These are phyloP conservation scores for Russula compacta DNA, from an alignment of 768 basidiomycete genomes.

Conservation along the genomic window DNA sequence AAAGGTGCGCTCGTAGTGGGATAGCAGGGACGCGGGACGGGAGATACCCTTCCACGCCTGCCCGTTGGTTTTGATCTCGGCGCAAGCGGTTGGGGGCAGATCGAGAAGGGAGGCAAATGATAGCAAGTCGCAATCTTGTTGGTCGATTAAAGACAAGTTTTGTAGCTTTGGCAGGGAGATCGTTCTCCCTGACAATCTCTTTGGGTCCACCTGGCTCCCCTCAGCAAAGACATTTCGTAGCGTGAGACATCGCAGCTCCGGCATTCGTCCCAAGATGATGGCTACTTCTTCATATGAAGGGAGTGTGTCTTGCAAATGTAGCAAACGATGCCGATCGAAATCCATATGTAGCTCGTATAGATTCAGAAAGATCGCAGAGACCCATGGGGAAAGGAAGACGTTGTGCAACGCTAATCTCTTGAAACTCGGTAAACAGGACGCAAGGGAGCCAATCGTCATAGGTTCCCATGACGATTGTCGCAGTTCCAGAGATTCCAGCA, in stretches of 20 bases:
- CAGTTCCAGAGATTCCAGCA: neutral
- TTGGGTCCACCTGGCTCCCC: neutral
- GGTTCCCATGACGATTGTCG: neutral
- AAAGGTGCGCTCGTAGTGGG: neutral
- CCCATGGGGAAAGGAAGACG: neutral
- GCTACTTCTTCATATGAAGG: neutral
- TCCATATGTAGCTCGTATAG: neutral
- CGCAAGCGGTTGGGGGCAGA: neutral
- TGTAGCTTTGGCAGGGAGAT: conserved; percentile 1
- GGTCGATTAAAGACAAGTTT: neutral
- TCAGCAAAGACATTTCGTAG: neutral
- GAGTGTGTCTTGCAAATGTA: neutral
- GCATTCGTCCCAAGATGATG: neutral
- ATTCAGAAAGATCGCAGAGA: neutral
- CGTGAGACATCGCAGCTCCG: neutral
- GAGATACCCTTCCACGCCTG: neutral
- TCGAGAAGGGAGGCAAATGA: neutral
- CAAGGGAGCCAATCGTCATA: neutral
- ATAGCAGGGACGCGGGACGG: neutral
- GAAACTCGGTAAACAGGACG: neutral
- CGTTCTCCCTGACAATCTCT: neutral
- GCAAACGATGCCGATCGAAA: neutral
- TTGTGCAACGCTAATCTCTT: neutral
- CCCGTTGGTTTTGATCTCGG: neutral
- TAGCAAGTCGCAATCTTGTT: neutral